Conservation (phyloP, 257 asterid species). For the Solanum gandarillasii region DNA sequence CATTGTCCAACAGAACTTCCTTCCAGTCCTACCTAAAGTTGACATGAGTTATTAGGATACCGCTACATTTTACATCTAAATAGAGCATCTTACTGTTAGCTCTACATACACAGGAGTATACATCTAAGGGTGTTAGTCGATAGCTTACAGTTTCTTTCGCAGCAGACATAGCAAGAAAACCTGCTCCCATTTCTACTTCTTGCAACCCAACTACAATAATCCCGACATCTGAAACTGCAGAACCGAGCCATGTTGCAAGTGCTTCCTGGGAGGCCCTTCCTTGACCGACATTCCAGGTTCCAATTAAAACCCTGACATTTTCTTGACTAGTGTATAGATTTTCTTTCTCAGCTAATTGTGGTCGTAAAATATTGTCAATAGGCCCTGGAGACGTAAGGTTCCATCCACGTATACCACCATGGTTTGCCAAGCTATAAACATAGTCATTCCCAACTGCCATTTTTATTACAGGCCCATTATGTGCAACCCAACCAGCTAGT, state of each 20-base stretch:
- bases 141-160: slow-evolving; percentile 94
- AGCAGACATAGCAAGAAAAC: slow-evolving; percentile 98
- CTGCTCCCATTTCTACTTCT: slow-evolving; percentile 99
- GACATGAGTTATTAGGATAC: slow-evolving; percentile 4
- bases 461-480: slow-evolving; percentile 73
- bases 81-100: neutral
- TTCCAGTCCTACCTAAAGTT: slow-evolving; percentile 94
- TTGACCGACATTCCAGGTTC: slow-evolving; percentile 99
- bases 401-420: slow-evolving; percentile 98
- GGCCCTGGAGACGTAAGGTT: slow-evolving; percentile 82
- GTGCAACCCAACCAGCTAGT: slow-evolving; percentile 73
- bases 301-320: slow-evolving; percentile 53
- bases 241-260: slow-evolving; percentile 77
- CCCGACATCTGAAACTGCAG: slow-evolving; percentile 58
- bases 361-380: slow-evolving; percentile 51
- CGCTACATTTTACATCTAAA: neutral
- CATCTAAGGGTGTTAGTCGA: neutral
- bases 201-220: slow-evolving; percentile 87
- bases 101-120: neutral
- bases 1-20: slow-evolving; percentile 95
- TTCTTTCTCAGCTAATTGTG: slow-evolving; percentile 48
- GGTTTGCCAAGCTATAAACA: slow-evolving; percentile 81
- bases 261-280: slow-evolving; percentile 94
- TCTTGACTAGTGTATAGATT: slow-evolving; percentile 39
- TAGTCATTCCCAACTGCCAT: slow-evolving; percentile 58